These are phyloP conservation scores for Tarenaya hassleriana DNA, from an alignment of 345 rosid species.

Conservation along the genomic window DNA sequence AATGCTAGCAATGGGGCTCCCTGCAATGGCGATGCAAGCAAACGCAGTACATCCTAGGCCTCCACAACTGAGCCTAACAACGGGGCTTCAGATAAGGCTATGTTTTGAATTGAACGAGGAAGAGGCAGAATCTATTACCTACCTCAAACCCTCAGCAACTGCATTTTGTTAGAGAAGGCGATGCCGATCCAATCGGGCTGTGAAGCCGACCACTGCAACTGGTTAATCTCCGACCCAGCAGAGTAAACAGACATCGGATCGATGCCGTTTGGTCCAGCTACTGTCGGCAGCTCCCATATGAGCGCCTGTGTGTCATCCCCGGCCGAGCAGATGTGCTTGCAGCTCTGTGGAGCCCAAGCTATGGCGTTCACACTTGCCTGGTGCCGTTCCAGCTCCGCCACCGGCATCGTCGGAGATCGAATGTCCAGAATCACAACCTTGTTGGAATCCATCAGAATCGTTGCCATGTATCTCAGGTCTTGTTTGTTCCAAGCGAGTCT, in stretches of 20 bases:
- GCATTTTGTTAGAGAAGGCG: slow-evolving; percentile 79
- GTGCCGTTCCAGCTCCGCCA: slow-evolving; percentile 73
- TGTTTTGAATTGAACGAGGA: not conserved
- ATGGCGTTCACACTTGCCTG: slow-evolving; percentile 62
- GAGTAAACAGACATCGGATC: slow-evolving; percentile 87
- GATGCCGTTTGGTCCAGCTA: slow-evolving; percentile 91
- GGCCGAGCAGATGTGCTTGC: slow-evolving; percentile 71
- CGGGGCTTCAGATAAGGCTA: not conserved
- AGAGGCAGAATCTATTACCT: not conserved
- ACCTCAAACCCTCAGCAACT: slow-evolving; percentile 83
- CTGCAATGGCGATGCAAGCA: not conserved
- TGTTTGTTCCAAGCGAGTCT: slow-evolving; percentile 85
- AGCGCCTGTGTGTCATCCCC: slow-evolving; percentile 84
- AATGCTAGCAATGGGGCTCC: not conserved
- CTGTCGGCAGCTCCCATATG: slow-evolving; percentile 88
- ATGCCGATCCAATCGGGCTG: slow-evolving; percentile 91
- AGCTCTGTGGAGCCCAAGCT: slow-evolving; percentile 82
- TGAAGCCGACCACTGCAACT: slow-evolving; percentile 84
- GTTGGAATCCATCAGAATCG: slow-evolving; percentile 73
- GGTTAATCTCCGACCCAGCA: slow-evolving; percentile 79
- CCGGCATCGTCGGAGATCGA: slow-evolving; percentile 62
- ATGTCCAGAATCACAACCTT: slow-evolving; percentile 76
- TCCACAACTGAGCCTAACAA: too few species aligned
- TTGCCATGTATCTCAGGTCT: slow-evolving; percentile 73
- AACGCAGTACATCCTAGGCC: not conserved